Percentiles rank a stretch among this genome's conserved stretches.
Conservation (phyloP, 768 basidiomycete species). For the Dacryopinax primogenitus region DNA sequence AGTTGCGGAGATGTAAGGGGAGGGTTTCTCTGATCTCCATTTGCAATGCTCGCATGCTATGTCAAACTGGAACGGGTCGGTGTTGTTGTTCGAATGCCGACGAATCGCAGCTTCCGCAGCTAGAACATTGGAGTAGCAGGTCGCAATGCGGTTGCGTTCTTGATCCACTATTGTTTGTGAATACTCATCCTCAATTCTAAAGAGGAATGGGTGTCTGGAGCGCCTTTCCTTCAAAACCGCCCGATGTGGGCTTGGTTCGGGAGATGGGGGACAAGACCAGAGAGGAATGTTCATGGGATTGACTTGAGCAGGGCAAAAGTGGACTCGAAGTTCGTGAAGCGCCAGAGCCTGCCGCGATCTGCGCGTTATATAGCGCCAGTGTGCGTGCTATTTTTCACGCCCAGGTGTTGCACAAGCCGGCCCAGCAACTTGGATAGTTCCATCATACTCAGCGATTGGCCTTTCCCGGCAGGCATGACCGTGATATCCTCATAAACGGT, state of each 20-base stretch:
- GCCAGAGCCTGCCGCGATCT: no score
- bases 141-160: neutral
- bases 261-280: no score
- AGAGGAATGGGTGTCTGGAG: neutral
- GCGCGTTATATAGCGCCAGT: no score
- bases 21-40: neutral
- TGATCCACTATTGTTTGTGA: neutral
- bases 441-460: no score
- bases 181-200: neutral
- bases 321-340: no score
- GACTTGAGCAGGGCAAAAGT: no score
- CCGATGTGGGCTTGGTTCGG: neutral
- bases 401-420: no score
- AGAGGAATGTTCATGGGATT: no score
- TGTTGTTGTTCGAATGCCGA: neutral
- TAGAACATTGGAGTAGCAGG: neutral
- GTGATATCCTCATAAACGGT: no score
- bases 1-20: neutral
- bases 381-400: no score
- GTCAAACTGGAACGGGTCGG: neutral
- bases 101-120: neutral
- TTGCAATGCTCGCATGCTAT: neutral
- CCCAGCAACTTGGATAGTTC: no score
- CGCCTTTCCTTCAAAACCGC: neutral
- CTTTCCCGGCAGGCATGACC: no score